phyloP scores from a whole-genome alignment of 2,329 filamentous ascomycete species.

The Colletotrichum acutatum region DNA sequence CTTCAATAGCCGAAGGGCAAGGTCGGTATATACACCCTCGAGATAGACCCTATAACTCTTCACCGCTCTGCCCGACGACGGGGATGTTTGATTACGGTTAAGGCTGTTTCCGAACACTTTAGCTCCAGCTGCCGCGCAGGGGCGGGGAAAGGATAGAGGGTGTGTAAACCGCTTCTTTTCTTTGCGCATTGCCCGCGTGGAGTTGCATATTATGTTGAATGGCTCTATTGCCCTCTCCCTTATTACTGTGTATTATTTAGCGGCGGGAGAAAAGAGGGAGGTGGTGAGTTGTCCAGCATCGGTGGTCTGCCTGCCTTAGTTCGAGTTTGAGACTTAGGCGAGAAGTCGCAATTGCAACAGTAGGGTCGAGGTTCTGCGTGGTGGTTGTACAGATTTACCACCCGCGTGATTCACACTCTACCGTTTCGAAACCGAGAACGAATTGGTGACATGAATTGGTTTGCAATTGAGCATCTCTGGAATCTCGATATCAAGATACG shows the following conservation, averaged over 20 bases:
- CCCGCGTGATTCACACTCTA: neutral
- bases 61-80: constrained; percentile 18
- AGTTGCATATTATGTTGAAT: neutral
- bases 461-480: neutral
- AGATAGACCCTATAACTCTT: neutral
- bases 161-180: neutral
- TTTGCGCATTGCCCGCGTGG: neutral
- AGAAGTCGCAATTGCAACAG: neutral
- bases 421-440: neutral
- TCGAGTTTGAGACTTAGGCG: neutral
- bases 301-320: neutral
- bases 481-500: neutral
- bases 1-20: neutral
- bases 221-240: neutral
- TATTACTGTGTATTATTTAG: neutral
- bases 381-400: neutral
- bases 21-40: neutral
- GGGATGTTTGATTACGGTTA: neutral
- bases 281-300: neutral
- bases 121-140: constrained; percentile 12
- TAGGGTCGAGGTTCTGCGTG: neutral
- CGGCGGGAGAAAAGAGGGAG: neutral
- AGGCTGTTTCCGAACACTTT: constrained; percentile 7
- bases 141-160: neutral
- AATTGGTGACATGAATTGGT: neutral